Evolutionary conservation across 2,329 filamentous ascomycete species (phyloP).

Genomic region (Akanthomyces uredinophilus): DNA sequence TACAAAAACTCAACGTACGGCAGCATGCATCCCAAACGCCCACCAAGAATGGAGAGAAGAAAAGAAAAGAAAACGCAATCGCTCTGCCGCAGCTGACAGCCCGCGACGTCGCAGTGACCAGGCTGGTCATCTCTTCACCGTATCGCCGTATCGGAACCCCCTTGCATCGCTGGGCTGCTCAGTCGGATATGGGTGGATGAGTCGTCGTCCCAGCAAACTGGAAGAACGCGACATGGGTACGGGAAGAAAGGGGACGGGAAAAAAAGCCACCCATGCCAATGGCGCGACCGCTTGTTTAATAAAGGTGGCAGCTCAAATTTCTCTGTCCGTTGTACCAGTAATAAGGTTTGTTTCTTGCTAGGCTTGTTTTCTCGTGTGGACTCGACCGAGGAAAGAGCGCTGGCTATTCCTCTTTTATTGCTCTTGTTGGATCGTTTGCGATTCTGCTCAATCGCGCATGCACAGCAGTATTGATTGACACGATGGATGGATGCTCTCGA

Average conservation of each 20-base stretch:
- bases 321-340: neutral
- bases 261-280: neutral
- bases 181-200: too few species aligned
- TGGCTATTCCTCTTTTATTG: too few species aligned
- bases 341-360: neutral
- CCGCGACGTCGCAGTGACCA: neutral
- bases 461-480: too few species aligned
- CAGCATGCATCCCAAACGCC: too few species aligned
- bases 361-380: neutral
- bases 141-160: neutral
- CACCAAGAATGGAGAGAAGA: neutral
- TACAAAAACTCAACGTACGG: neutral
- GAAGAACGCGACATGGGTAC: neutral
- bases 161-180: neutral
- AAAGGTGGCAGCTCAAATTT: neutral
- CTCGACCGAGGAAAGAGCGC: neutral
- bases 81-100: neutral
- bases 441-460: too few species aligned
- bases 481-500: too few species aligned
- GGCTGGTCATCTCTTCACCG: too few species aligned
- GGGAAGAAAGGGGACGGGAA: neutral
- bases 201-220: conserved; percentile 2
- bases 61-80: neutral
- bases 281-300: neutral
- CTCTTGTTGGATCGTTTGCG: too few species aligned